Evolutionary conservation across 2,329 filamentous ascomycete species (phyloP), one percentile per base, ranked within the genome.

Genomic region (Botrytis byssoidea): DNA sequence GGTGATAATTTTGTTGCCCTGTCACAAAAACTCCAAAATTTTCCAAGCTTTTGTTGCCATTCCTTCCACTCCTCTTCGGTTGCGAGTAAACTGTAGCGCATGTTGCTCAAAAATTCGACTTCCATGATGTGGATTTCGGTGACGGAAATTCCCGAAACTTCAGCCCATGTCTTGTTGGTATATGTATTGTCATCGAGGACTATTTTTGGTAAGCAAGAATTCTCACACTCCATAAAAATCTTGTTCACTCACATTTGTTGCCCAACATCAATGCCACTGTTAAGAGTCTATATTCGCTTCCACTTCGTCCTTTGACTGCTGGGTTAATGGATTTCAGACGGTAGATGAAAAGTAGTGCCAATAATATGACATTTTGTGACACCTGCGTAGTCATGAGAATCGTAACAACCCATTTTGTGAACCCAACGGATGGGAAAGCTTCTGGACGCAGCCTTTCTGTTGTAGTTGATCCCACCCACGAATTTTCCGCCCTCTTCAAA

Each of bases 81-180:
- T 5, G 93, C 94, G 81, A 95, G 91, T 12, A 99, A 86, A 79
- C 93, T 94, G 83, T 98, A 99, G 80, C 95, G 90, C 91, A 99
- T 97, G 83, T 98, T 98, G 85, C 95, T 98, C 76, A 99, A 86
- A 79, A 99, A 99, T 82, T 99, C 96, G n/a, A 99, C 96, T 82
- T 99, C 96, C 96, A 99, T 99, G 63, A 98, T 92, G 82, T 99
- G 96, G 70, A 99, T 97, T 83, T 99, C 96, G 75, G 92, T 90
- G 20, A 98, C 95, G 1, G 93, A 91, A 75, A 99, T 97, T 63
- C 93, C 93, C 0, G 96, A 98, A 18, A 99, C 96, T 79, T 99
- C 96, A 3, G 95, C 96, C 96, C 96, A 99, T 0, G 96, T 99
- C 86, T 98, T 98, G 85, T 99, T 99, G 55, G 96, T 98, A 83